A percentile compares a stretch with the other conserved stretches of the same genome.
These are phyloP conservation scores for Eremomyces bilateralis DNA, from an alignment of 495 filamentous ascomycete genomes.

Conservation along the genomic window DNA sequence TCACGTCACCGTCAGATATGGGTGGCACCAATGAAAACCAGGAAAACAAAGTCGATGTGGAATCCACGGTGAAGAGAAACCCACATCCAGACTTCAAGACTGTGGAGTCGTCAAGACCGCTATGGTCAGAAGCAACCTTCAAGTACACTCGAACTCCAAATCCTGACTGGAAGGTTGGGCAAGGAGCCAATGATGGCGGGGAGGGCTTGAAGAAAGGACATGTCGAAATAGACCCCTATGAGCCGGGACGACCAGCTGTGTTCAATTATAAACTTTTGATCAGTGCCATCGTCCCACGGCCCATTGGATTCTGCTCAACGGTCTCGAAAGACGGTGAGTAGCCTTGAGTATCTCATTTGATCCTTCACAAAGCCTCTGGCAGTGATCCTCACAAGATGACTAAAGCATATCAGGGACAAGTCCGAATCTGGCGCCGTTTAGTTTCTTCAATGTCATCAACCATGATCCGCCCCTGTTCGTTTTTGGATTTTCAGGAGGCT, in stretches of 20 bases:
- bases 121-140: slow-evolving; percentile 22
- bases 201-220: slow-evolving; percentile 36
- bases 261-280: slow-evolving; percentile 91
- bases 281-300: slow-evolving; percentile 64
- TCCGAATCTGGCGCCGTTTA: slow-evolving; percentile 71
- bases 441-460: slow-evolving; percentile 61
- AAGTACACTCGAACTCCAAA: slow-evolving; percentile 46
- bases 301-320: slow-evolving; percentile 45
- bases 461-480: slow-evolving; percentile 81
- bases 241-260: slow-evolving; percentile 36
- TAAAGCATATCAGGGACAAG: slow-evolving; percentile 22
- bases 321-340: slow-evolving; percentile 31
- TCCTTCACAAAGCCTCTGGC: too few relatives aligned
- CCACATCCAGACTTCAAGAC: slow-evolving; percentile 57
- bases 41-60: slow-evolving; percentile 19
- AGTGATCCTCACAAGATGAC: too few relatives aligned
- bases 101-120: slow-evolving; percentile 14
- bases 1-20: too few relatives aligned
- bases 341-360: too few relatives aligned
- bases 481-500: slow-evolving; percentile 40
- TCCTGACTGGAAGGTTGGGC: slow-evolving; percentile 58
- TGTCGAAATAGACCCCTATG: slow-evolving; percentile 65
- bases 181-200: slow-evolving; percentile 44
- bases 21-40: too few relatives aligned
- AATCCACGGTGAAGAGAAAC: slow-evolving; percentile 34